Conservation (phyloP, 1,139 yeast species). For the Pneumocystis oryctolagi region DNA sequence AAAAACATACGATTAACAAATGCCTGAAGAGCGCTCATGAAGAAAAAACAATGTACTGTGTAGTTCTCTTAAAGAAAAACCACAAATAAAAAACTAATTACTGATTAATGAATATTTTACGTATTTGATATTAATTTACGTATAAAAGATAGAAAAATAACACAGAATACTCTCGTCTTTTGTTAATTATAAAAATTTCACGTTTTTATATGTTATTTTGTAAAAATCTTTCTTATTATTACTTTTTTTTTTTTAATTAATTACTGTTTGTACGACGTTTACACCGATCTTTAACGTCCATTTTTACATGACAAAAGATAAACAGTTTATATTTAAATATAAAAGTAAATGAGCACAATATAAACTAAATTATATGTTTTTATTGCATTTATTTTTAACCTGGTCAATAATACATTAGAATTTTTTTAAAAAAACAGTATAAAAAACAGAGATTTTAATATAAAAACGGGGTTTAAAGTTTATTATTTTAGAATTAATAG, state of each 20-base stretch:
- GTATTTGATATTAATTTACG: neutral
- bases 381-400: too few relatives aligned
- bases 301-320: neutral
- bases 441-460: neutral
- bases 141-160: neutral
- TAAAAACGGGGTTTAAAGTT: neutral
- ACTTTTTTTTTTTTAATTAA: too few relatives aligned
- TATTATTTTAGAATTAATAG: neutral
- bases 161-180: neutral
- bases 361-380: neutral
- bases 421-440: neutral
- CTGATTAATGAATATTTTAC: neutral
- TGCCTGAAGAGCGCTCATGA: conserved; percentile 1
- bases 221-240: neutral
- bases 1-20: neutral
- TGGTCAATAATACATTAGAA: neutral
- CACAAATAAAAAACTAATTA: neutral
- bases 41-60: neutral
- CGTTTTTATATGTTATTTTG: neutral
- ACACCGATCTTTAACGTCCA: neutral
- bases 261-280: neutral
- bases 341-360: neutral
- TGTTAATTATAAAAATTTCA: neutral
- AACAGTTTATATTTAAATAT: neutral
- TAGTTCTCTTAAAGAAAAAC: neutral